Evolutionary conservation across 2,329 filamentous ascomycete genomes (phyloP).

Genomic region (Fonsecaea pedrosoi): DNA sequence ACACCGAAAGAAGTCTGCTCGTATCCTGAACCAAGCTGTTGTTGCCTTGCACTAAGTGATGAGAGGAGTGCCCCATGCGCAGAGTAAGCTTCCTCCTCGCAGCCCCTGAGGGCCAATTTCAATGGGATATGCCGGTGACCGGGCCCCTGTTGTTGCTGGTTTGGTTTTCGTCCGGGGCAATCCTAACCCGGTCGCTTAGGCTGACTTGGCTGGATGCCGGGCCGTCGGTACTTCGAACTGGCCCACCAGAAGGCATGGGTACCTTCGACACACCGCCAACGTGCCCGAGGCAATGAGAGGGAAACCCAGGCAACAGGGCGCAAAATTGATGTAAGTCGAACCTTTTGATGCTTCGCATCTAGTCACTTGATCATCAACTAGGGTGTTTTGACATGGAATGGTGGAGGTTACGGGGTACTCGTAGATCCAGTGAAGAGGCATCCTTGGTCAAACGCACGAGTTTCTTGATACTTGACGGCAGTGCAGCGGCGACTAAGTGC

Average conservation of each 20-base stretch:
- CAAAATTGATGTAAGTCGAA: not conserved
- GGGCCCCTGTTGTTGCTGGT: not conserved
- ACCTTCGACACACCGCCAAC: not conserved
- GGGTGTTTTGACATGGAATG: not conserved
- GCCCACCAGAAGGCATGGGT: not conserved
- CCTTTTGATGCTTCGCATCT: not conserved
- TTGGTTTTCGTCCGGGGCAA: not conserved
- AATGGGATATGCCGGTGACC: not conserved
- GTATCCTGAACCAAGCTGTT: not conserved
- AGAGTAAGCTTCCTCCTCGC: not conserved
- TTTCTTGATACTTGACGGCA: not conserved
- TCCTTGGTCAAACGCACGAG: not conserved
- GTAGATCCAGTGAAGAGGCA: not conserved
- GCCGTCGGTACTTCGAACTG: not conserved
- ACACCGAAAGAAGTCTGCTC: not conserved
- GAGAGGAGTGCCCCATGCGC: not conserved
- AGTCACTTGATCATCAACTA: not conserved
- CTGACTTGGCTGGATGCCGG: not conserved
- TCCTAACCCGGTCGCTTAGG: not conserved
- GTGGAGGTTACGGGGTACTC: not conserved
- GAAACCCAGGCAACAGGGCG: not conserved
- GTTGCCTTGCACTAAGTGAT: constrained; percentile 4
- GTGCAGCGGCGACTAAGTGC: not conserved
- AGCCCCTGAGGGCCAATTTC: not conserved
- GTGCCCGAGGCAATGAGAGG: not conserved